phyloP scores from a whole-genome alignment of 1,284 basidiomycete genomes.

The Puccinia coronata region DNA sequence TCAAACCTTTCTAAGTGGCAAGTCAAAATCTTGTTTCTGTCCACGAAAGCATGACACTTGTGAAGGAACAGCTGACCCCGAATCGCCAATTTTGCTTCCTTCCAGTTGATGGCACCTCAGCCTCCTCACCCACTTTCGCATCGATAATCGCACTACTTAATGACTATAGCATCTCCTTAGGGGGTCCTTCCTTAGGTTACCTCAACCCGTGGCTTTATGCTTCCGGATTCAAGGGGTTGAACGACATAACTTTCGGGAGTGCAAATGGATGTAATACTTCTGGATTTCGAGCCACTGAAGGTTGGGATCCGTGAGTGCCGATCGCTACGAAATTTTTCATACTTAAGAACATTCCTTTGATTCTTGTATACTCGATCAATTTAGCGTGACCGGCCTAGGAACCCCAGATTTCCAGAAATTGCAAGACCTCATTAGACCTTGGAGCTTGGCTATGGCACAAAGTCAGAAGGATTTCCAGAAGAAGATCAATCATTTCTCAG shows the following conservation, averaged over 20 bases:
- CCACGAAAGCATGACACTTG: not conserved
- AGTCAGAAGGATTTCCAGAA: not conserved
- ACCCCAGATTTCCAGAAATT: constrained; percentile 40
- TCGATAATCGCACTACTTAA: constrained; percentile 66
- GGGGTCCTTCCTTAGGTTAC: constrained; percentile 63
- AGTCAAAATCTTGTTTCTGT: not conserved
- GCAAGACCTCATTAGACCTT: constrained; percentile 31
- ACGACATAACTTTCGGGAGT: constrained; percentile 63
- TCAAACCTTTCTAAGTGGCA: constrained; percentile 49
- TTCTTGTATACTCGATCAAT: not conserved
- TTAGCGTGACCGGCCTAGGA: constrained; percentile 47
- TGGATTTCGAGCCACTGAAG: constrained; percentile 32
- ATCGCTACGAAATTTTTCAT: not conserved
- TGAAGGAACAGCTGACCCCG: not conserved
- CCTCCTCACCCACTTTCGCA: constrained; percentile 64
- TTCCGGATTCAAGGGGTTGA: constrained; percentile 59
- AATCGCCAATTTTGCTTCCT: not conserved
- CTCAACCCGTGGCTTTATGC: constrained; percentile 63
- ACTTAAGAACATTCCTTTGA: not conserved
- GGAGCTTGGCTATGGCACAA: constrained; percentile 30
- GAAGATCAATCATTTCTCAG: not conserved
- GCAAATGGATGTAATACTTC: constrained; percentile 53
- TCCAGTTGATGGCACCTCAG: constrained; percentile 64
- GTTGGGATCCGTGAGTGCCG: constrained; percentile 48
- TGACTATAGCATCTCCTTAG: constrained; percentile 63